A percentile compares a stretch with the other conserved stretches of the same genome.
phyloP scores from a whole-genome alignment of 2,329 filamentous ascomycete genomes.

The Talaromyces sp. region DNA sequence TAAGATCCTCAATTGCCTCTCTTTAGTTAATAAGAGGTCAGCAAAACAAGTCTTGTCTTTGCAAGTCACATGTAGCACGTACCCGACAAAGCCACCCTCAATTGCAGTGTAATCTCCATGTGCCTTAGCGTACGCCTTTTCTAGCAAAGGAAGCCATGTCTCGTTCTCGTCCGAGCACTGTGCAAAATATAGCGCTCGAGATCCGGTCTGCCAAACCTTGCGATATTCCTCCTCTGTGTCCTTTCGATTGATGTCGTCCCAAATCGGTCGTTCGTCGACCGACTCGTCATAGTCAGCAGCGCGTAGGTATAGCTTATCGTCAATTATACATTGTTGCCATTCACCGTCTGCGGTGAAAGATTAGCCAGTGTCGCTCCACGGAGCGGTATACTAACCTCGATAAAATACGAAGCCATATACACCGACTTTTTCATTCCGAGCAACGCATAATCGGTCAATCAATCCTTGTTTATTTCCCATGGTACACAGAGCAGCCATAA shows the following conservation, averaged over 20 bases:
- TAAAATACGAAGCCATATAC: slow-evolving; percentile 86
- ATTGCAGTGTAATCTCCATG: slow-evolving; percentile 77
- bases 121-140: slow-evolving; percentile 81
- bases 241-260: slow-evolving; percentile 71
- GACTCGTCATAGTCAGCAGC: slow-evolving; percentile 79
- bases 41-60: background rate
- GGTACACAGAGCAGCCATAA: slow-evolving; percentile 75
- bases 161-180: slow-evolving; percentile 73
- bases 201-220: slow-evolving; percentile 69
- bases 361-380: background rate
- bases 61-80: slow-evolving; percentile 21
- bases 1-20: slow-evolving; percentile 58
- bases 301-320: slow-evolving; percentile 83
- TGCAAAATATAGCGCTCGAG: slow-evolving; percentile 73
- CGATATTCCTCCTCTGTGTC: slow-evolving; percentile 69
- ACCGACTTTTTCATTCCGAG: slow-evolving; percentile 67
- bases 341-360: slow-evolving; percentile 61
- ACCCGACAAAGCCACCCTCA: slow-evolving; percentile 68
- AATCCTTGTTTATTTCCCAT: slow-evolving; percentile 69
- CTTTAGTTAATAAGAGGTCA: slow-evolving; percentile 23
- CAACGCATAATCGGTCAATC: slow-evolving; percentile 71
- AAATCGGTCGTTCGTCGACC: slow-evolving; percentile 68
- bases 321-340: slow-evolving; percentile 88
- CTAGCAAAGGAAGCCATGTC: slow-evolving; percentile 75
- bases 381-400: slow-evolving; percentile 47